phyloP scores from a whole-genome alignment of 129 eudicot genomes.

The Flaveria trinervia region DNA sequence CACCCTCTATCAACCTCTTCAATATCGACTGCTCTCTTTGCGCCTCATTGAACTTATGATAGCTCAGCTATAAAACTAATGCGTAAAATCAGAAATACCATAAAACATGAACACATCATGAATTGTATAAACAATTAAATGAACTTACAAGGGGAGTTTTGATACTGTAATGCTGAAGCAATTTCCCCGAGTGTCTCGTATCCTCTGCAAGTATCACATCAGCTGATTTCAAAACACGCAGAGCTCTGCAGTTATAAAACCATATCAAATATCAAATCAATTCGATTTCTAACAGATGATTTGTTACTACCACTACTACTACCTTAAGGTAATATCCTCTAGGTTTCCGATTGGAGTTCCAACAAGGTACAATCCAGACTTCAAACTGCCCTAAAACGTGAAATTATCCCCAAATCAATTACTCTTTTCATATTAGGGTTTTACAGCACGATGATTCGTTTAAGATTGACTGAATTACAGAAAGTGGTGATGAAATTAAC shows the following conservation, averaged over 20 bases:
- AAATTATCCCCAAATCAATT: constrained; percentile 12
- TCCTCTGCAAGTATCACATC: constrained; percentile 93
- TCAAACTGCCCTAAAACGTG: constrained; percentile 54
- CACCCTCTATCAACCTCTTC: constrained; percentile 66
- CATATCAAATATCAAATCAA: background rate
- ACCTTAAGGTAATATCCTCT: constrained; percentile 82
- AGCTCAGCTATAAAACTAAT: constrained; percentile 82
- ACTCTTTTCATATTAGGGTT: background rate
- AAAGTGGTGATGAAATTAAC: background rate
- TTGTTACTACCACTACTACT: background rate
- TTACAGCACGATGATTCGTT: background rate
- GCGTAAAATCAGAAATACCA: constrained; percentile 37
- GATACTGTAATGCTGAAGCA: constrained; percentile 77
- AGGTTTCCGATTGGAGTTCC: constrained; percentile 94
- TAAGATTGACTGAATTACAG: background rate
- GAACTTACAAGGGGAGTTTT: constrained; percentile 81
- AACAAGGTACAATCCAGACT: constrained; percentile 75
- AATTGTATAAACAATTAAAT: background rate
- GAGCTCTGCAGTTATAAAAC: constrained; percentile 54
- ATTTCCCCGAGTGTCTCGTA: constrained; percentile 89
- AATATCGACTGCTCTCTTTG: constrained; percentile 72
- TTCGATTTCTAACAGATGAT: background rate
- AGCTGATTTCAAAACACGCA: constrained; percentile 78
- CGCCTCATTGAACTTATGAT: constrained; percentile 87
- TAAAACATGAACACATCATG: background rate